Conservation (phyloP, 192 early-diverging fungal species). For the Backusella westeae region DNA sequence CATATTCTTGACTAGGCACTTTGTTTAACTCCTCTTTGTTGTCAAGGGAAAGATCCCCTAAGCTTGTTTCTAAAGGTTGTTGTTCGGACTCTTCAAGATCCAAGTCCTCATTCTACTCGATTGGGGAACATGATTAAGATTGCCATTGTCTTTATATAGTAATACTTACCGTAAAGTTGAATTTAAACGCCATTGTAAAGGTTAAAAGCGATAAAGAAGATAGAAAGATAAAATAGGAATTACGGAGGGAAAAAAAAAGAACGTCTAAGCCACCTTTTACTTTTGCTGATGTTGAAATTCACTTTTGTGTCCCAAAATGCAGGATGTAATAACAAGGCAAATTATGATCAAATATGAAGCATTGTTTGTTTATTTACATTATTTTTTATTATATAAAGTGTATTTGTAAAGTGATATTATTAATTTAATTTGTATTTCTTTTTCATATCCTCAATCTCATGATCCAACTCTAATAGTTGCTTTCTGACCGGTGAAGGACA, state of each 20-base stretch:
- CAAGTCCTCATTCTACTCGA: constrained; percentile 24
- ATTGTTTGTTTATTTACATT: not conserved
- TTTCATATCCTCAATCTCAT: not conserved
- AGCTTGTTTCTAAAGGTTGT: constrained; percentile 21
- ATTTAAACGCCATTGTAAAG: constrained; percentile 28
- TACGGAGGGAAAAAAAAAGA: constrained; percentile 1
- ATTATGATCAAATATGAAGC: not conserved
- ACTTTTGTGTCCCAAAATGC: not conserved
- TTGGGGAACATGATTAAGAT: not conserved
- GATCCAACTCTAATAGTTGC: not conserved
- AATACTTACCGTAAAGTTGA: constrained; percentile 32
- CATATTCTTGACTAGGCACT: constrained; percentile 20
- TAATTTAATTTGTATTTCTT: not conserved
- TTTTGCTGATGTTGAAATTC: not conserved
- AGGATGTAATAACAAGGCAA: no score
- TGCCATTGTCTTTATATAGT: not conserved
- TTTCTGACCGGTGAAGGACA: constrained; percentile 18
- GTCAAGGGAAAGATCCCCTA: constrained; percentile 21
- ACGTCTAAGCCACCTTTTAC: not conserved
- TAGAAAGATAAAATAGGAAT: not conserved
- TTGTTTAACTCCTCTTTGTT: constrained; percentile 6
- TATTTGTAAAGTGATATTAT: not conserved
- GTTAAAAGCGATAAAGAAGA: not conserved
- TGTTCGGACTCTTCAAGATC: constrained; percentile 33
- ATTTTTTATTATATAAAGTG: not conserved